Evolutionary conservation across 768 basidiomycete genomes (phyloP).

Genomic region (Candolleomyces aberdarensis): DNA sequence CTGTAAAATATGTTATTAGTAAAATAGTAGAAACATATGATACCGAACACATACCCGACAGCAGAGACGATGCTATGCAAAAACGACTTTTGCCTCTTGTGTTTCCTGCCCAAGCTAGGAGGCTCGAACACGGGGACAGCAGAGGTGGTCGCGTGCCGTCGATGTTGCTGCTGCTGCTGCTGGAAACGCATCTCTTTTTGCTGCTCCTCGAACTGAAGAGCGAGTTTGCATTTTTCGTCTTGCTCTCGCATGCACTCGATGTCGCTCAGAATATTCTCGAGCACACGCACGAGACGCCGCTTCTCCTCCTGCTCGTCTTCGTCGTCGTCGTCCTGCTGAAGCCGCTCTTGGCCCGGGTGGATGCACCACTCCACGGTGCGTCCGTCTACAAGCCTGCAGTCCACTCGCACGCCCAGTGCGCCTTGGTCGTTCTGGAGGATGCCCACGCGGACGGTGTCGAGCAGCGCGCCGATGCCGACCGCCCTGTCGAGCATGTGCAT

Average conservation of each 20-base stretch:
- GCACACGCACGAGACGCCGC: neutral
- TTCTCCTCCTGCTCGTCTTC: neutral
- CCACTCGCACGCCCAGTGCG: neutral
- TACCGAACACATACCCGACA: constrained; percentile 3
- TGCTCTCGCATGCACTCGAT: constrained; percentile 1
- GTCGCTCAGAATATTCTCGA: constrained; percentile 5
- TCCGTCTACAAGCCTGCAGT: constrained; percentile 3
- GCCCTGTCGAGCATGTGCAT: constrained; percentile 11
- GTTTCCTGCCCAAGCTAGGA: neutral
- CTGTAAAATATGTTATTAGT: neutral
- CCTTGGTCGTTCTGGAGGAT: neutral
- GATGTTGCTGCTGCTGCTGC: neutral
- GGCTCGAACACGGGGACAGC: neutral
- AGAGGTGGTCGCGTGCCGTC: neutral
- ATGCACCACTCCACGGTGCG: constrained; percentile 5
- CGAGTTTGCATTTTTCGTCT: constrained; percentile 6
- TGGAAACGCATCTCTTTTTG: neutral
- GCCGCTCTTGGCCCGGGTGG: neutral
- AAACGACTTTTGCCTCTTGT: constrained; percentile 9
- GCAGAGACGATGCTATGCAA: constrained; percentile 6
- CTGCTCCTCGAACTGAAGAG: constrained; percentile 4
- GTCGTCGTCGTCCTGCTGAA: no score
- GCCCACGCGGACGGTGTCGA: constrained; percentile 6
- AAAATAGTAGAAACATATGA: neutral
- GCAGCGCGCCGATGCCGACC: constrained; percentile 3